A percentile compares a stretch with the other conserved stretches of the same genome.
These are phyloP conservation scores for Penicillium sp. DNA, from an alignment of 2,329 filamentous ascomycete species.

Conservation along the genomic window DNA sequence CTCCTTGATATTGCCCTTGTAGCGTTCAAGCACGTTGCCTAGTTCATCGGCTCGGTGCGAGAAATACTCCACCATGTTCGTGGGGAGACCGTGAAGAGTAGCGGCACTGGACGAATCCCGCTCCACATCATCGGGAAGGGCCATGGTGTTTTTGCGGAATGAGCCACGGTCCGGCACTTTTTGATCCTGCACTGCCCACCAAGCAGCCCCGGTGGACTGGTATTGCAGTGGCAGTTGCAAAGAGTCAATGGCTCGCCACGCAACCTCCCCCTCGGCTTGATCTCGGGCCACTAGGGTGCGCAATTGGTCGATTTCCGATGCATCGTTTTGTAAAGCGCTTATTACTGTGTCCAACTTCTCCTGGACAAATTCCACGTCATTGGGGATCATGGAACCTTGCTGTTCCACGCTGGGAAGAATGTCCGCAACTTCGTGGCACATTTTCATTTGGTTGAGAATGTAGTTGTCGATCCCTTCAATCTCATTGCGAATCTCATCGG, in stretches of 20 bases:
- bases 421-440: slow-evolving; percentile 68
- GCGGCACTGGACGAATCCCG: slow-evolving; percentile 37
- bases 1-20: slow-evolving; percentile 55
- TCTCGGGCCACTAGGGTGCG: slow-evolving; percentile 58
- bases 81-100: slow-evolving; percentile 48
- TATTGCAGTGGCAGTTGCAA: slow-evolving; percentile 63
- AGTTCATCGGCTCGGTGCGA: slow-evolving; percentile 59
- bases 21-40: slow-evolving; percentile 51
- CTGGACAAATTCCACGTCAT: slow-evolving; percentile 59
- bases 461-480: slow-evolving; percentile 72
- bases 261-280: slow-evolving; percentile 62
- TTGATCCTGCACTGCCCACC: slow-evolving; percentile 40
- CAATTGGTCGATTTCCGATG: slow-evolving; percentile 53
- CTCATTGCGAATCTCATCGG: slow-evolving; percentile 70
- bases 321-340: slow-evolving; percentile 57
- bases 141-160: slow-evolving; percentile 41
- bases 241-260: slow-evolving; percentile 68
- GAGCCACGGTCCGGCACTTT: slow-evolving; percentile 37
- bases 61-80: slow-evolving; percentile 60
- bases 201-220: slow-evolving; percentile 46
- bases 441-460: slow-evolving; percentile 70
- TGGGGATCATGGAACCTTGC: slow-evolving; percentile 58
- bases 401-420: slow-evolving; percentile 59
- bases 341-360: slow-evolving; percentile 59
- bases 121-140: slow-evolving; percentile 45